Evolutionary conservation across 2,329 filamentous ascomycete genomes (phyloP).

Genomic region (Monilinia fructicola): DNA sequence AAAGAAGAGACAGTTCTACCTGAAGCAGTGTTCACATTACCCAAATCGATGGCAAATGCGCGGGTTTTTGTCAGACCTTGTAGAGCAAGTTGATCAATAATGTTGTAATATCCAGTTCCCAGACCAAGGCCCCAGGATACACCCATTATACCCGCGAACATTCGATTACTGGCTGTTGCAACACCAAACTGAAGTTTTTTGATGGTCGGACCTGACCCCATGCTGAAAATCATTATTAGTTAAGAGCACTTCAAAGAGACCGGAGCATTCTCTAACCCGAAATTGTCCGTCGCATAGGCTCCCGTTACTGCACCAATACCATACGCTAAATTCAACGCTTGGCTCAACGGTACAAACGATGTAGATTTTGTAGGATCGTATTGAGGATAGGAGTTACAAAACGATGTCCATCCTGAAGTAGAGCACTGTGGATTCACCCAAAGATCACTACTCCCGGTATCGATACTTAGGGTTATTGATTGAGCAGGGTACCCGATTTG

Average conservation of each 20-base stretch:
- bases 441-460: constrained; percentile 21
- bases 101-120: constrained; percentile 26
- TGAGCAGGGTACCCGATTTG: constrained; percentile 21
- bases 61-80: constrained; percentile 30
- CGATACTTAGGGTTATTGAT: constrained; percentile 15
- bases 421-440: constrained; percentile 21
- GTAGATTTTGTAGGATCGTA: constrained; percentile 17
- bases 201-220: constrained; percentile 18
- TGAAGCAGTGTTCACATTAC: constrained; percentile 26
- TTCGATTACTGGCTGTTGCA: constrained; percentile 12
- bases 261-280: constrained; percentile 4
- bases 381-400: constrained; percentile 10
- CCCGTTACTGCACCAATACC: constrained; percentile 16
- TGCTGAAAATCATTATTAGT: neutral
- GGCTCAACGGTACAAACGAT: neutral
- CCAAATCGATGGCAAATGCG: constrained; percentile 30
- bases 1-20: constrained; percentile 17
- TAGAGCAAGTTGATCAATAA: constrained; percentile 26
- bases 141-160: constrained; percentile 26
- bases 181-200: constrained; percentile 24
- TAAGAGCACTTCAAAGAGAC: neutral
- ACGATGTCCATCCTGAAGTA: constrained; percentile 22
- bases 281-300: constrained; percentile 16
- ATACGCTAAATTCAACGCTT: constrained; percentile 14
- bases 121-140: constrained; percentile 19